Conservation (phyloP, 495 filamentous ascomycete genomes). For the Talaromyces borbonicus region DNA sequence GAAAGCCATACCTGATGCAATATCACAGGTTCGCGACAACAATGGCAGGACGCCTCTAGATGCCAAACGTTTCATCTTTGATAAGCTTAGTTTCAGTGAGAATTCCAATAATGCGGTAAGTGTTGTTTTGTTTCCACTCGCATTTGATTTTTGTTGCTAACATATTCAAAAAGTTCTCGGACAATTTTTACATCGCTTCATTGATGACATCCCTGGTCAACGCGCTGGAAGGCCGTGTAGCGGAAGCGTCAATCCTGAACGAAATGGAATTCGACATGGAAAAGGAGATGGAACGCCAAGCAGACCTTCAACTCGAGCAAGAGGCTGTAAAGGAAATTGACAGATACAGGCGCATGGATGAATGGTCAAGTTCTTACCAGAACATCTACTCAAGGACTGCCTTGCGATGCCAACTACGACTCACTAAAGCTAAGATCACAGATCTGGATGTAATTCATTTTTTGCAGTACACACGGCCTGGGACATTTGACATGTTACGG, state of each 20-base stretch:
- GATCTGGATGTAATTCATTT: conserved; percentile 55
- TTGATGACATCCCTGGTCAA: conserved; percentile 74
- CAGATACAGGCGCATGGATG: conserved; percentile 82
- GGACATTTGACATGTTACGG: conserved; percentile 70
- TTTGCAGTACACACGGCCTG: conserved; percentile 67
- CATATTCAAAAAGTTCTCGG: conserved; percentile 48
- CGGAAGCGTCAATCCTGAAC: conserved; percentile 22
- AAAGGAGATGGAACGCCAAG: conserved; percentile 40
- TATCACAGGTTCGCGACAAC: conserved; percentile 67
- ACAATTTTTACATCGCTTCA: conserved; percentile 74
- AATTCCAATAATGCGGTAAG: conserved; percentile 71
- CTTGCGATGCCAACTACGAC: conserved; percentile 60
- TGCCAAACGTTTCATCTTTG: conserved; percentile 71
- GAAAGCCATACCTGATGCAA: conserved; percentile 65
- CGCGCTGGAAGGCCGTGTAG: conserved; percentile 51
- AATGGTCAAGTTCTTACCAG: conserved; percentile 85
- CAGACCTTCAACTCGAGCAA: conserved; percentile 54
- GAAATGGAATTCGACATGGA: conserved; percentile 39
- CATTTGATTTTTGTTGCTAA: conserved; percentile 7
- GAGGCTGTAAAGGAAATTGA: conserved; percentile 77
- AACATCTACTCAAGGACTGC: conserved; percentile 82
- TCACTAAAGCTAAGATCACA: conserved; percentile 64
- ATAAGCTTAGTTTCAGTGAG: conserved; percentile 86
- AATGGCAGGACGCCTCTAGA: conserved; percentile 64
- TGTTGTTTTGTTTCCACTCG: not conserved